Conservation (phyloP, 805 yeast genomes). For the Yarrowia sp. region DNA sequence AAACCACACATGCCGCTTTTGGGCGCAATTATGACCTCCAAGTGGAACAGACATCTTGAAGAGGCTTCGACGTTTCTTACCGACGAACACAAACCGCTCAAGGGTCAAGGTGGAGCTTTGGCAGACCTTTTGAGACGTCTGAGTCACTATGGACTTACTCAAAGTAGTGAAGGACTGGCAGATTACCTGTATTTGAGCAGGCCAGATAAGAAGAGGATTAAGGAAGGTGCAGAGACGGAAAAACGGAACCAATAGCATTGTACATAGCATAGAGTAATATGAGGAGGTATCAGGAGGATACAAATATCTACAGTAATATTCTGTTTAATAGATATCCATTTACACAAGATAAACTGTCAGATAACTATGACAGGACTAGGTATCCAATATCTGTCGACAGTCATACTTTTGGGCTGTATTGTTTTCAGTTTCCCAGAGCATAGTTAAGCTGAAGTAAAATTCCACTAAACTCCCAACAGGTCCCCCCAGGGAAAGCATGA, state of each 20-base stretch:
- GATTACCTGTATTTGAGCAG: not conserved
- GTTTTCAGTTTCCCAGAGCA: too few relatives aligned
- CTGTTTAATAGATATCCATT: too few relatives aligned
- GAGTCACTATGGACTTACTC: constrained; percentile 3
- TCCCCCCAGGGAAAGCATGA: too few relatives aligned
- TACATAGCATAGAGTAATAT: constrained; percentile 4
- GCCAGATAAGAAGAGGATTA: not conserved
- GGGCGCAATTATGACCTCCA: not conserved
- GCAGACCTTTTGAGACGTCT: not conserved
- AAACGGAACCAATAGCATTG: constrained; percentile 5
- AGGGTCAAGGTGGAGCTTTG: not conserved
- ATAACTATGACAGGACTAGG: too few relatives aligned
- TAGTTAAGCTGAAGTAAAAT: too few relatives aligned
- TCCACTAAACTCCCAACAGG: too few relatives aligned
- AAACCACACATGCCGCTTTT: not conserved
- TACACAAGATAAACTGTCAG: too few relatives aligned
- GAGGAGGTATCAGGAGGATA: not conserved
- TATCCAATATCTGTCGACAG: too few relatives aligned
- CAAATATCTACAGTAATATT: too few relatives aligned
- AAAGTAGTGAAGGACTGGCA: not conserved
- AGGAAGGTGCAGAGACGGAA: not conserved
- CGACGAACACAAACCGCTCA: not conserved
- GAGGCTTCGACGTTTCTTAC: not conserved
- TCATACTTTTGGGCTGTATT: too few relatives aligned
- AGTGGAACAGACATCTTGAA: not conserved